Evolutionary conservation across 805 yeast genomes (phyloP), one percentile per base, ranked within the genome.

Genomic region (Candida peoriensis): DNA sequence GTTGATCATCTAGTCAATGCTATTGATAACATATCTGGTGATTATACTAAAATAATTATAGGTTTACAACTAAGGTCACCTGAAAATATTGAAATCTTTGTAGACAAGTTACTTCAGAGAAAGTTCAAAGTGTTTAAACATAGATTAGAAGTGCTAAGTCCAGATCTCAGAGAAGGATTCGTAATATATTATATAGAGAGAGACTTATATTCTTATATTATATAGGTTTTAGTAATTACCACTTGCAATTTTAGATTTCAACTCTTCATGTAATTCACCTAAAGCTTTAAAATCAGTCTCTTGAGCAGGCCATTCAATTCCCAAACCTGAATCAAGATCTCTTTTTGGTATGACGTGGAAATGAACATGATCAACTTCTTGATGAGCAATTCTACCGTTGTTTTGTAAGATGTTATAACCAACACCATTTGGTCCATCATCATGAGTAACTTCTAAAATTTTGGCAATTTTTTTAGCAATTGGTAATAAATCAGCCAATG

Each of bases 371-470:
- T 84, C 93, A 38, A 93, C 97, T 37, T 73, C 81, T 66, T 90
- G 98, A 57, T 93, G 97, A 10, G 97, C 98, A 54, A 89, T 79
- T 56, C 85, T 66, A 32, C 97, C 97, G 50, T 90, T 93, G 70
- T 90, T 93, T 61, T 89, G 97, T 46, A 90, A 66, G 15, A 90
- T 58, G 56, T 90, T 90, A 71, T 90, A 90, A 29, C 95, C 95
- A 32, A 63, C 69, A 14, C 87, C 86, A 9, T 70, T 72, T 12
- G 75, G 71, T 24, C 83, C 75, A 40, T 80, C 81, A 30, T 80
- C 81, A 31, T 65, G 63, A 44, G 75, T 81, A 44, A 81, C 68
- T 4, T 74, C 81, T 42, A 85, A 65, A 6, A 83, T 82, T 45
- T 75, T 72, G 40, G 93, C 88, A 46, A 93, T 67, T 56, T 80